Evolutionary conservation across 1,139 yeast genomes (phyloP), one percentile per base, ranked within the genome.

Genomic region (Hyphopichia khmerensis): DNA sequence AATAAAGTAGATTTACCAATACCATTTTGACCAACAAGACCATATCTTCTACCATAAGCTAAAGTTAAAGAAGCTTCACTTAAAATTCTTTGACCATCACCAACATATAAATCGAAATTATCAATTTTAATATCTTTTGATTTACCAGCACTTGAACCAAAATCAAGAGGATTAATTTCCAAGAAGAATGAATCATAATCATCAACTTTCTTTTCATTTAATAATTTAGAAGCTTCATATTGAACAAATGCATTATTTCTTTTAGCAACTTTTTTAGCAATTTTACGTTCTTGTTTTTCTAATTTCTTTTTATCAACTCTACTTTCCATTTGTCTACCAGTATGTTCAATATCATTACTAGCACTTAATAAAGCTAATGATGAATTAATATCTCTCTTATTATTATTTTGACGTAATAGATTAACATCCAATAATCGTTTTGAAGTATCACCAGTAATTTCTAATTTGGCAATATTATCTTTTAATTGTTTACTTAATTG

Each of bases 21-120:
- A 90, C 99, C 99, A 70, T 93, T 93, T 62, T 91, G 96, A 66
- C 99, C 99, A 38, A 93, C 96, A 45, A 93, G 73, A 80, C 99
- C 99, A 55, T 93, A 93, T 64, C 99, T 80, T 66, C 89, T 89
- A 43, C 99, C 99, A 60, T 85, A 84, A 30, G 96, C 84, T 52
- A 93, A 77, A 1, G 96, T 84, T 50, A 93, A 77, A 18, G 91
- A 79, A 18, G 98, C 87, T 62, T 91, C 95, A 43, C 95, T 83
- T 51, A 93, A 76, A 45, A 93, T 91, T 69, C 99, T 82, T 67
- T 87, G 86, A 47, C 97, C 98, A 44, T 88, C 95, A 46, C 98
- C 98, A 46, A 93, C 97, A 58, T 89, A 89, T 49, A 93, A 73
- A 64, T 93, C 99, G 62, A 93, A 88, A 55, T 85, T 85, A 44